Evolutionary conservation across 345 rosid species (phyloP).

Genomic region (Fremontodendron californicum): DNA sequence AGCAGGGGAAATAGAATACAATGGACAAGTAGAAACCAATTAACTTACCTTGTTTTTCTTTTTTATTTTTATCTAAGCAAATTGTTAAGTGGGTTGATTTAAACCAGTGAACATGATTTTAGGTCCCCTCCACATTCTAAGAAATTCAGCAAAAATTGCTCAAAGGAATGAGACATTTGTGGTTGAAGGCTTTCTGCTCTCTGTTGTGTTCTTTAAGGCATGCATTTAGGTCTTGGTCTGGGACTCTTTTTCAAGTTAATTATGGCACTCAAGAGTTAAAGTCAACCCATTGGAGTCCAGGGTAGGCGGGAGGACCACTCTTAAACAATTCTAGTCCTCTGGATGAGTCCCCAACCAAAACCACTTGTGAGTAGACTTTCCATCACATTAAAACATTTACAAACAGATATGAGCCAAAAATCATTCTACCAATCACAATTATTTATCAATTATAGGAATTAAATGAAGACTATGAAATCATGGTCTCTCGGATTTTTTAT

Average conservation of each 20-base stretch:
- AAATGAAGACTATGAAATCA: not conserved
- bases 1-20: not conserved
- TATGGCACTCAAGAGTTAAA: not conserved
- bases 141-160: not conserved
- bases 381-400: not conserved
- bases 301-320: not conserved
- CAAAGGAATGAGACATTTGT: not conserved
- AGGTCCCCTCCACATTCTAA: not conserved
- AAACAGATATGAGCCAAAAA: not conserved
- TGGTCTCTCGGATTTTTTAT: too few relatives aligned
- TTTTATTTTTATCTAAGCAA: not conserved
- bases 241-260: not conserved
- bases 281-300: not conserved
- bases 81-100: not conserved
- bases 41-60: not conserved
- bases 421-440: not conserved
- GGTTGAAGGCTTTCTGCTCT: not conserved
- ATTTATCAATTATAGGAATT: not conserved
- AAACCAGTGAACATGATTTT: not conserved
- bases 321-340: not conserved
- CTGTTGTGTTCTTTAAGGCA: not conserved
- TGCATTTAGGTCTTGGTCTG: not conserved
- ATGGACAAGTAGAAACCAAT: not conserved
- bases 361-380: not conserved
- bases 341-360: not conserved